These are phyloP conservation scores for Podospora pseudoanserina DNA, from an alignment of 495 filamentous ascomycete genomes.

Conservation along the genomic window DNA sequence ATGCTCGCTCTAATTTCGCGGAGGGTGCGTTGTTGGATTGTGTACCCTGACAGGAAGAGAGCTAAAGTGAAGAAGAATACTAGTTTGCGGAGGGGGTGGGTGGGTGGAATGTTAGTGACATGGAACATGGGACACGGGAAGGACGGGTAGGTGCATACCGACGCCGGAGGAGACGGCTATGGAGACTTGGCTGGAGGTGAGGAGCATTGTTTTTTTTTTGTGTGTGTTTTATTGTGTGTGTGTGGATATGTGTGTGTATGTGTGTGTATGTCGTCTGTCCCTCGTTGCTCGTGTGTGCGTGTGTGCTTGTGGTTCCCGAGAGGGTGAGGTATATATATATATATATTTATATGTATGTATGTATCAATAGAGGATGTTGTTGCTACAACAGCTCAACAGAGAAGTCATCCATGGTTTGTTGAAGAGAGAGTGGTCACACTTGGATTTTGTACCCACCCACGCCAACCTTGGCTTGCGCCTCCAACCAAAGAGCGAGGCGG, in stretches of 20 bases:
- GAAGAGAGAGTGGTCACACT: too few relatives aligned
- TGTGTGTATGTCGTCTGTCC: neutral
- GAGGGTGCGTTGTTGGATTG: slow-evolving; percentile 53
- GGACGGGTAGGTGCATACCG: slow-evolving; percentile 35
- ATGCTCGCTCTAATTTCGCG: slow-evolving; percentile 49
- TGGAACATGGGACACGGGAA: slow-evolving; percentile 4
- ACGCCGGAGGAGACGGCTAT: slow-evolving; percentile 47
- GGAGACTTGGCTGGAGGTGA: slow-evolving; percentile 53
- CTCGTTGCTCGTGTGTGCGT: neutral
- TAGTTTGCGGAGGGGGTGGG: slow-evolving; percentile 26
- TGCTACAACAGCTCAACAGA: neutral
- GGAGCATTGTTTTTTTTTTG: slow-evolving; percentile 35
- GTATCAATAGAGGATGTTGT: neutral
- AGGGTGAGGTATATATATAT: neutral
- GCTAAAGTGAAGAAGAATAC: slow-evolving; percentile 50
- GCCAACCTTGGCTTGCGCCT: neutral
- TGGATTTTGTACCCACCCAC: neutral
- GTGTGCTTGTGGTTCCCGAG: neutral
- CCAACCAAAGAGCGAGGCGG: neutral
- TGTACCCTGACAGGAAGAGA: slow-evolving; percentile 52
- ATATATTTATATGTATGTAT: neutral
- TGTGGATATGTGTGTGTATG: neutral
- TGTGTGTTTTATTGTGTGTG: neutral
- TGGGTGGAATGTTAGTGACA: slow-evolving; percentile 29
- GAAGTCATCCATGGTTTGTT: neutral